Evolutionary conservation across 2,329 filamentous ascomycete genomes (phyloP).

Genomic region (Fusarium robinianum): DNA sequence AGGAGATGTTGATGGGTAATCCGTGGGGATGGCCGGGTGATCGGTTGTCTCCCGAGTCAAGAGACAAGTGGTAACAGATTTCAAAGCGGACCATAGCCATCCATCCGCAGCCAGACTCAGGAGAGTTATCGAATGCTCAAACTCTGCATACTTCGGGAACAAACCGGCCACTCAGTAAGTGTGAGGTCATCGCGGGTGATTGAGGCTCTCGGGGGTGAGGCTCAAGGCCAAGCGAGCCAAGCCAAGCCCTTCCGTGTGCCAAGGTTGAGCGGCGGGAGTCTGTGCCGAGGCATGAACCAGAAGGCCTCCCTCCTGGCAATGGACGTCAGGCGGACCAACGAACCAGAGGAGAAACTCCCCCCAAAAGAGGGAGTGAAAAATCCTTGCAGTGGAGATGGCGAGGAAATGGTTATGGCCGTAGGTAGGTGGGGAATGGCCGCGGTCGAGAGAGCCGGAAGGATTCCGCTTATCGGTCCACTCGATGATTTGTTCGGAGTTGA

Average conservation of each 20-base stretch:
- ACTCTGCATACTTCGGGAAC: too few relatives aligned
- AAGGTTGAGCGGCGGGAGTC: slow-evolving; percentile 11
- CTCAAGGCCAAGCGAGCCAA: slow-evolving; percentile 24
- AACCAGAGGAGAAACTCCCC: too few relatives aligned
- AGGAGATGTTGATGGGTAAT: slow-evolving; percentile 17
- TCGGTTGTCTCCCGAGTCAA: slow-evolving; percentile 16
- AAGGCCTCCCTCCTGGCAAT: not conserved
- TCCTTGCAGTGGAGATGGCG: slow-evolving; percentile 19
- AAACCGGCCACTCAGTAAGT: too few relatives aligned
- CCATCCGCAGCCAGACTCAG: too few relatives aligned
- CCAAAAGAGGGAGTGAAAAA: slow-evolving; percentile 7
- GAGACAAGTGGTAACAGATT: slow-evolving; percentile 8
- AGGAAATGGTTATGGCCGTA: slow-evolving; percentile 17
- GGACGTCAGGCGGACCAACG: slow-evolving; percentile 9
- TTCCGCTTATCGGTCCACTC: slow-evolving; percentile 17
- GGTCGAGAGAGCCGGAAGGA: slow-evolving; percentile 11
- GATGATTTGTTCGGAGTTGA: slow-evolving; percentile 2
- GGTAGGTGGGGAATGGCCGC: slow-evolving; percentile 20
- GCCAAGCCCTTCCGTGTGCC: slow-evolving; percentile 6
- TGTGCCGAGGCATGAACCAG: slow-evolving; percentile 2
- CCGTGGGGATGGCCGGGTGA: slow-evolving; percentile 15
- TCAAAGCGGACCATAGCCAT: slow-evolving; percentile 8
- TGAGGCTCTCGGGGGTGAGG: too few relatives aligned
- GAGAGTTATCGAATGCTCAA: too few relatives aligned
- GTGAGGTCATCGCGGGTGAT: too few relatives aligned